Percentiles rank a stretch among this genome's conserved stretches.
These are phyloP conservation scores for Mortierella sp. DNA, from an alignment of 371 early-diverging fungal species.

Conservation along the genomic window DNA sequence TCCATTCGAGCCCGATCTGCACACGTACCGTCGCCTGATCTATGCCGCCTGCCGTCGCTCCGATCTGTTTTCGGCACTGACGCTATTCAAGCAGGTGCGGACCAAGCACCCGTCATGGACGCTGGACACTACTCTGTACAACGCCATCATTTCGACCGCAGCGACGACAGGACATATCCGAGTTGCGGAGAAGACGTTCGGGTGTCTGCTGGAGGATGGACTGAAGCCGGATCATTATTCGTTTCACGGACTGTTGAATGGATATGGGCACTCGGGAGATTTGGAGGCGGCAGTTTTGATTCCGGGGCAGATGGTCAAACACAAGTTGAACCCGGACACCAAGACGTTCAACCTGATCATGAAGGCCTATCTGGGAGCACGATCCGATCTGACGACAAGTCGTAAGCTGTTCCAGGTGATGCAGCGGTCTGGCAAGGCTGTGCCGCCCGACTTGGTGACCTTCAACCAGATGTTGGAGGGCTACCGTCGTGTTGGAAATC, in stretches of 20 bases:
- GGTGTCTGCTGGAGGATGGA: conserved; percentile 28
- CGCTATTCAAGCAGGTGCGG: conserved; percentile 21
- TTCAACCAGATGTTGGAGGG: conserved; percentile 51
- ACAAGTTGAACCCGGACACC: conserved; percentile 32
- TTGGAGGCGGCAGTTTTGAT: conserved; percentile 37
- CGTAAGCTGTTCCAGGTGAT: conserved; percentile 40
- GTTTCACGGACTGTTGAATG: conserved; percentile 48
- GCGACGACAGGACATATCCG: conserved; percentile 21
- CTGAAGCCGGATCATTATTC: conserved; percentile 31
- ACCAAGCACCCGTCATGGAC: conserved; percentile 25
- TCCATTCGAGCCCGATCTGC: conserved; percentile 27
- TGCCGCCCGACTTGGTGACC: conserved; percentile 43
- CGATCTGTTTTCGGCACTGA: conserved; percentile 38
- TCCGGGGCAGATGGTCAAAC: conserved; percentile 42
- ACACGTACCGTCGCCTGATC: conserved; percentile 47
- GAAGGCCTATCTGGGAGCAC: conserved; percentile 37
- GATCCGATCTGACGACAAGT: conserved; percentile 31
- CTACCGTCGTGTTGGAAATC: conserved; percentile 37
- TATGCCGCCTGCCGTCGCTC: conserved; percentile 56
- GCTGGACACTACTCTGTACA: conserved; percentile 36
- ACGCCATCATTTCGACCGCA: conserved; percentile 52
- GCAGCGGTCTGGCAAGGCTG: conserved; percentile 23
- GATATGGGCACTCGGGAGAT: conserved; percentile 24
- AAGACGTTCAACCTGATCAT: conserved; percentile 51
- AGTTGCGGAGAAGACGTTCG: conserved; percentile 41